Evolutionary conservation across 2,329 filamentous ascomycete genomes (phyloP).

Genomic region (Shiraia sp.): DNA sequence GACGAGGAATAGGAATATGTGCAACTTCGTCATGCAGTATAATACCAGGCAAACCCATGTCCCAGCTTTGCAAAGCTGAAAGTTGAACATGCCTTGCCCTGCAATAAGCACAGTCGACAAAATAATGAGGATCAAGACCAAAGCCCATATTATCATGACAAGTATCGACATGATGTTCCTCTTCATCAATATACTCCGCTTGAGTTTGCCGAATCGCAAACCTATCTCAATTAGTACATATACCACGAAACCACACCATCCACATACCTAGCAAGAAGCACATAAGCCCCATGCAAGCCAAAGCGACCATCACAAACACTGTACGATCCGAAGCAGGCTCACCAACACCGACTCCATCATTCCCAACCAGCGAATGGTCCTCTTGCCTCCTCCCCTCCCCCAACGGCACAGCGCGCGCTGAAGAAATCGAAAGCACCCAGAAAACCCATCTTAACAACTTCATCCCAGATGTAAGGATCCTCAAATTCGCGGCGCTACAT

Average conservation of each 20-base stretch:
- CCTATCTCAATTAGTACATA: background rate
- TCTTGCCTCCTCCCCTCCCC: no score
- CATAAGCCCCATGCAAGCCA: slow-evolving; percentile 14
- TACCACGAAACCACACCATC: background rate
- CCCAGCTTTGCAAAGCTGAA: slow-evolving; percentile 31
- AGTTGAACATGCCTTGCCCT: slow-evolving; percentile 31
- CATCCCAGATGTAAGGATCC: no score
- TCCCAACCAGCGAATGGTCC: no score
- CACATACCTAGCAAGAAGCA: slow-evolving; percentile 18
- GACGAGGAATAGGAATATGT: slow-evolving; percentile 44
- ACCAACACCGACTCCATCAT: no score
- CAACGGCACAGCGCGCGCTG: no score
- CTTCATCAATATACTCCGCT: slow-evolving; percentile 10
- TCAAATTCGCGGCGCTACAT: no score
- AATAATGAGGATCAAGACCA: slow-evolving; percentile 21
- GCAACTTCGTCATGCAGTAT: slow-evolving; percentile 39
- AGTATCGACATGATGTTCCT: slow-evolving; percentile 20
- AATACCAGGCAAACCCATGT: slow-evolving; percentile 45
- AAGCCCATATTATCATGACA: slow-evolving; percentile 18
- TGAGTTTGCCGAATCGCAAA: slow-evolving; percentile 3
- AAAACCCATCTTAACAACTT: no score
- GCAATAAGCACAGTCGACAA: slow-evolving; percentile 27
- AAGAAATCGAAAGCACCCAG: no score
- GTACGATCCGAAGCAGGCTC: slow-evolving; percentile 17
- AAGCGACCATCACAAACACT: slow-evolving; percentile 12